Evolutionary conservation across 2,329 filamentous ascomycete genomes (phyloP), one percentile per base, ranked within the genome.

Genomic region (Apiospora marii): DNA sequence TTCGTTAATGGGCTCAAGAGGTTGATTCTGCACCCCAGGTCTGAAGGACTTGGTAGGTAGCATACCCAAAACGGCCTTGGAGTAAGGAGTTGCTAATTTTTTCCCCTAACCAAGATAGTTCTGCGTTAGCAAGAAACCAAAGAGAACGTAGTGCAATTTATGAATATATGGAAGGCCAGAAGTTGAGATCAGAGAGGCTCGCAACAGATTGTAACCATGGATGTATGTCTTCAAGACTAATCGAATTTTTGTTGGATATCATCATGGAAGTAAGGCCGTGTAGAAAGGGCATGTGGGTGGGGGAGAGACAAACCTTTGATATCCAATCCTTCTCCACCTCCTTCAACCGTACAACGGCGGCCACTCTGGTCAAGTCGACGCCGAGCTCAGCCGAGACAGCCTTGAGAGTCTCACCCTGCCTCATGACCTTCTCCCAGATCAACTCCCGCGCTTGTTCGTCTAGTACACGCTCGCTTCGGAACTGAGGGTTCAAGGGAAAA

Each of bases 201-300:
- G 89, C 87, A 92, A 92, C 90, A 90, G 86, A 86, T 88, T 92
- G 87, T 96, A 96, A 98, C 94, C 94, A 96, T 92, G 87, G 91
- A 82, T 86, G 22, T 64, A 83, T 91, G 95, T 98, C 95, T 98
- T 98, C 88, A 97, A 98, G 96, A 98, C 96, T 98, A 98, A 98
- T 98, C 96, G 96, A 93, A 90, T 91, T 92, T 90, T 85, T 87
- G 89, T 94, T 84, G 82, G 80, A 77, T 79, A 82, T 90, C 89
- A 91, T 91, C 89, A 90, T 91, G 88, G 90, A 83, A 74, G 78
- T 79, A 78, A 80, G 74, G 72, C 53, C 61, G 67, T 61, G 53
- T 73, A 73, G 71, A 53, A 44, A 69, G 53, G 48, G 48, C n/a
- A 49, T n/a, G 34, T 7, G n/a, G 69, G 70, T 70, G 72, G 48